Conservation (phyloP, 2,329 filamentous ascomycete genomes). For the Huntiella moniliformis region DNA sequence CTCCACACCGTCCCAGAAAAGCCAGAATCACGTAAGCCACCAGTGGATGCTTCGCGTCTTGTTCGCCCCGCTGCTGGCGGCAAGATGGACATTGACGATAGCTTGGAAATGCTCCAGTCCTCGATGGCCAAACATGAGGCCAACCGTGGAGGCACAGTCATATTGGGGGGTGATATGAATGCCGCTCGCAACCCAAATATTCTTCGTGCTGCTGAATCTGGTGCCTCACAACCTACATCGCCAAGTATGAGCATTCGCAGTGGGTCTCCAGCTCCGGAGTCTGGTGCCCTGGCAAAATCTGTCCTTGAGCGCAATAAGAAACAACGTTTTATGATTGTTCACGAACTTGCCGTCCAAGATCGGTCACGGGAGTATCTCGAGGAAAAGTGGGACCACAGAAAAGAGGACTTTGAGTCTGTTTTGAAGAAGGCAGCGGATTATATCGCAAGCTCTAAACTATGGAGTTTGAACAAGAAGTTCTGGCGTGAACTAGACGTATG, state of each 20-base stretch:
- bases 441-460: conserved; percentile 29
- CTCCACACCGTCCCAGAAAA: conserved; percentile 22
- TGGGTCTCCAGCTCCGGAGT: conserved; percentile 33
- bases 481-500: conserved; percentile 49
- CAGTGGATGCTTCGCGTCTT: conserved; percentile 17
- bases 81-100: conserved; percentile 24
- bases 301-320: conserved; percentile 34
- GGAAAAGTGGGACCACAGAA: conserved; percentile 30
- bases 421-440: conserved; percentile 41
- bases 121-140: conserved; percentile 25
- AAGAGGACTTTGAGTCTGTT: conserved; percentile 33
- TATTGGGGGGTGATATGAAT: conserved; percentile 5
- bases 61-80: not conserved
- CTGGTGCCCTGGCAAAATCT: conserved; percentile 32
- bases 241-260: conserved; percentile 35
- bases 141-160: conserved; percentile 18
- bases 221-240: conserved; percentile 30
- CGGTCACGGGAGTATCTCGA: conserved; percentile 30
- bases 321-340: conserved; percentile 34
- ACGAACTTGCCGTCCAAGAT: conserved; percentile 39
- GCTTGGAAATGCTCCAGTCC: conserved; percentile 28
- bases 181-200: conserved; percentile 1
- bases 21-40: conserved; percentile 3
- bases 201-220: conserved; percentile 16
- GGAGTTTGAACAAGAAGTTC: conserved; percentile 33